Percentiles rank a stretch among this genome's conserved stretches.
Conservation (phyloP, 2,329 filamentous ascomycete genomes). For the Penicillium frequentans region DNA sequence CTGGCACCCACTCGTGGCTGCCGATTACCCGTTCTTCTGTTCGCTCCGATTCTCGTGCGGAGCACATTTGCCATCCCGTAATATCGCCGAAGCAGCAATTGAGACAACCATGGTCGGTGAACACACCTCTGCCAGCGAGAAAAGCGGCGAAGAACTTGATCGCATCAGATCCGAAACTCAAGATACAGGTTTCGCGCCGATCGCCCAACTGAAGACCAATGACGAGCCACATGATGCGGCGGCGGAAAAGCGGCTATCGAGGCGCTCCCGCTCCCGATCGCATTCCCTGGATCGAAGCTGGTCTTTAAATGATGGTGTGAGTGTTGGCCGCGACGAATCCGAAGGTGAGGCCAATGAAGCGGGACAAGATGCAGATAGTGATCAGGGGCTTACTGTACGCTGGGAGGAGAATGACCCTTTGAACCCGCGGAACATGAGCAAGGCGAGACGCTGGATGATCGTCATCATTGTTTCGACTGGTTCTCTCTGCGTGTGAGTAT, state of each 20-base stretch:
- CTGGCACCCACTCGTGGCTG: not conserved
- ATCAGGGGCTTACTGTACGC: conserved; percentile 63
- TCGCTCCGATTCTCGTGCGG: not conserved
- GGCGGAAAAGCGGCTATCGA: not conserved
- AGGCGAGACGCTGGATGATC: conserved; percentile 73
- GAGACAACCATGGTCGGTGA: not conserved
- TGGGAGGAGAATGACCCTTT: conserved; percentile 76
- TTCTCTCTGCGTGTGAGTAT: conserved; percentile 78
- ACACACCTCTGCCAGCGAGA: not conserved
- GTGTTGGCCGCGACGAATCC: conserved; percentile 23
- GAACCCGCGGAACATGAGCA: conserved; percentile 70
- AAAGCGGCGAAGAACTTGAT: not conserved
- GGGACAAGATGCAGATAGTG: conserved; percentile 17
- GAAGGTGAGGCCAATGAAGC: conserved; percentile 23
- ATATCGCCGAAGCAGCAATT: not conserved
- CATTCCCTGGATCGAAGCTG: conserved; percentile 34
- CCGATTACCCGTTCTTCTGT: not conserved
- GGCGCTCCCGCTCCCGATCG: conserved; percentile 11
- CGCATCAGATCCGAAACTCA: not conserved
- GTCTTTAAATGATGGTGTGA: conserved; percentile 37
- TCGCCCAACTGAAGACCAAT: not conserved
- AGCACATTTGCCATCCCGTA: conserved; percentile 5
- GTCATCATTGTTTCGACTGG: conserved; percentile 71
- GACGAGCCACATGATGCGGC: not conserved
- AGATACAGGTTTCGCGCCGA: not conserved